Percentiles rank a stretch among this genome's conserved stretches.
phyloP scores from a whole-genome alignment of 306 rosid species.

The Luffa acutangula region DNA sequence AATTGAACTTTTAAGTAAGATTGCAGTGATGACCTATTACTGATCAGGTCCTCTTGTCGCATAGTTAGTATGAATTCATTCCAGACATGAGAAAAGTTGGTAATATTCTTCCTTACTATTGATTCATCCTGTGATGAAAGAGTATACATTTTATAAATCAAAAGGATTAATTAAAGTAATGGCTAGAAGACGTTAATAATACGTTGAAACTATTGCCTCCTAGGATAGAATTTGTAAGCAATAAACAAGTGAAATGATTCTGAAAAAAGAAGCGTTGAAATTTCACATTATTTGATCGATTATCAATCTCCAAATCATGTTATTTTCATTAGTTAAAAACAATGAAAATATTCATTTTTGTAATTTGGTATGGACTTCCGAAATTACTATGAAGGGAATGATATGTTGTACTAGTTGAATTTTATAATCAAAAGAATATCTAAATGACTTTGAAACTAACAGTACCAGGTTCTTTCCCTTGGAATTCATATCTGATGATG shows the following conservation, averaged over 20 bases:
- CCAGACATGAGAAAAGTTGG: constrained; percentile 83
- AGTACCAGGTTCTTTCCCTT: constrained; percentile 28
- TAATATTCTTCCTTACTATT: constrained; percentile 42
- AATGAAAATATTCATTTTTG: neutral
- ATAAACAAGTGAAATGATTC: neutral
- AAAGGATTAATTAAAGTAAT: neutral
- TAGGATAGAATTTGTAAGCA: neutral
- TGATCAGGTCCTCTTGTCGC: constrained; percentile 90
- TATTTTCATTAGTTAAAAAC: neutral
- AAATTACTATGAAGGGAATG: neutral
- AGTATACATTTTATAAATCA: constrained; percentile 14
- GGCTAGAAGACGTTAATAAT: neutral
- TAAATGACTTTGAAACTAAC: neutral
- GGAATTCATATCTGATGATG: constrained; percentile 24
- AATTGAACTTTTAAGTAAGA: neutral
- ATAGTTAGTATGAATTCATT: constrained; percentile 65
- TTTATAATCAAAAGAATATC: neutral
- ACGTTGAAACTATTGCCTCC: neutral
- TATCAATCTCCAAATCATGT: neutral
- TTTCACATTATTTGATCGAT: constrained; percentile 1
- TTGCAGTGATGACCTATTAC: constrained; percentile 49
- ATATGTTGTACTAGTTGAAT: neutral
- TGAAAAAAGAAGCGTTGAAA: neutral
- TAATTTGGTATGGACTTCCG: neutral
- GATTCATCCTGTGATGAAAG: constrained; percentile 43